Evolutionary conservation across 208 protist genomes (phyloP).

Genomic region (Acanthamoeba castellanii): DNA sequence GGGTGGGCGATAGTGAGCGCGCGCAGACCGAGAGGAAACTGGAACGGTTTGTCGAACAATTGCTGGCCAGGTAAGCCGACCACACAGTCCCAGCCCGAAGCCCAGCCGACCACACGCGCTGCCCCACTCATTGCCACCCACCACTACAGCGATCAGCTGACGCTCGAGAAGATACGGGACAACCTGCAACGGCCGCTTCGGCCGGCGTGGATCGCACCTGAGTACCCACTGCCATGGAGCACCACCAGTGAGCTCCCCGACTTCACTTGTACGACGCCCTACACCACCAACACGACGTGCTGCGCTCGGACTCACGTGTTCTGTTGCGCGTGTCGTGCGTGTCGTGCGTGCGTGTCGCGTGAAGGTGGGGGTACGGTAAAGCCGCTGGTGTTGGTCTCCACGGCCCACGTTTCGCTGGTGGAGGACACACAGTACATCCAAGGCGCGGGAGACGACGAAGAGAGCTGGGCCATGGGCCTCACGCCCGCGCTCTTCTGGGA

Average conservation of each 20-base stretch:
- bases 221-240: neutral
- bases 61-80: conserved; percentile 15
- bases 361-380: neutral
- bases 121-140: too few species aligned
- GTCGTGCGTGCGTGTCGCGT: neutral
- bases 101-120: neutral
- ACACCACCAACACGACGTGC: too few species aligned
- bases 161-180: neutral
- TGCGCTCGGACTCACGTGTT: neutral
- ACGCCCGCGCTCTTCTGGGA: conserved; percentile 46
- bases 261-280: neutral
- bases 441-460: conserved; percentile 63
- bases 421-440: conserved; percentile 40
- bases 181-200: neutral
- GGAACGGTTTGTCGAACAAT: neutral
- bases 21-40: conserved; percentile 44
- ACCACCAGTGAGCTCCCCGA: neutral
- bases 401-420: neutral
- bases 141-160: neutral
- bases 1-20: conserved; percentile 53
- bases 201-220: conserved; percentile 29
- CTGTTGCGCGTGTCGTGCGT: neutral
- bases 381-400: conserved; percentile 59
- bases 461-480: conserved; percentile 64
- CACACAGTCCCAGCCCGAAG: too few species aligned